Evolutionary conservation across 2,329 filamentous ascomycete genomes (phyloP), one percentile per base, ranked within the genome.

Genomic region (Blumeria hordei): DNA sequence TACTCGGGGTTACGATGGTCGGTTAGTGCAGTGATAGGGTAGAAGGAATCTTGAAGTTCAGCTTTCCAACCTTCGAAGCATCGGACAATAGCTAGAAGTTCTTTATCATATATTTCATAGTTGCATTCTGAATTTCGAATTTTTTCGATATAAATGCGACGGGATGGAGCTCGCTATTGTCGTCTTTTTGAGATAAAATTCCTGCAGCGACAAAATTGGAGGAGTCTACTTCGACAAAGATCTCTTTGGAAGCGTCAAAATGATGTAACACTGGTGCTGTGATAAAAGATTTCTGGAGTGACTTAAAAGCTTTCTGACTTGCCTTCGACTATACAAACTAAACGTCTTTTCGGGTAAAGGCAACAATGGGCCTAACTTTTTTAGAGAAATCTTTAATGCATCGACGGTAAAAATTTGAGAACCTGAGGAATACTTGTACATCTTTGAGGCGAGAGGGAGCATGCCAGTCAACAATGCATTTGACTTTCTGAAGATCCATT

Each of bases 161-260:
- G 3, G 21, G 21, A 33, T 33, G 21, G 1, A 34, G 32, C 18
- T 50, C 21, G 34, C 21, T 3, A 45, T n/a, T 14, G 21, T 45
- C 14, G 10, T 45, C 37, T 39, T 39, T 39, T 39, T 39, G 37
- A 2, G 7, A 45, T 18, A 45, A 45, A 18, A 45, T 45, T 9
- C 41, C 41, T 16, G 41, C 41, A 45, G 41, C 3, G 4, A 28
- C 21, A 28, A 28, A 28, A 28, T 28, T 4, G 21, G 21, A 28
- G 21, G 21, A 28, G 21, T 28, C 21, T 4, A 4, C 21, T 28
- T 28, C 21, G 21, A 51, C 47, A 35, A 51, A 51, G 3, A 51
- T 51, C 47, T 51, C 47, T 51, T 51, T 51, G n/a, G 47, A 51
- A 33, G 33, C n/a, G 47, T 51, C 47, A 51, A 51, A 51, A 51